phyloP scores from a whole-genome alignment of 116 monocot genomes.

The Phalaenopsis hybrid region DNA sequence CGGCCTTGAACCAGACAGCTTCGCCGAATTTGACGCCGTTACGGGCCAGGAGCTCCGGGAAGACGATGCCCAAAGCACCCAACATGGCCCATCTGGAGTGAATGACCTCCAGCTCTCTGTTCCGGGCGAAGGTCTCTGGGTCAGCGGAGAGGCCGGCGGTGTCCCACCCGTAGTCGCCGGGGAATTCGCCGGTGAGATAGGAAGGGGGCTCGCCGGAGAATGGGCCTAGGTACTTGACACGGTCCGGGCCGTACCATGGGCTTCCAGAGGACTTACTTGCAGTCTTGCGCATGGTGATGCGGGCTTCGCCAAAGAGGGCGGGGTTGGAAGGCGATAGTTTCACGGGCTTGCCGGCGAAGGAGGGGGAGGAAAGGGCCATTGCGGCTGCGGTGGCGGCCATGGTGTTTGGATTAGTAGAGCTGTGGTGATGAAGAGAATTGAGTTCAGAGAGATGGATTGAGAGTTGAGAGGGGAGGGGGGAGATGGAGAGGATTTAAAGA shows the following conservation, averaged over 20 bases:
- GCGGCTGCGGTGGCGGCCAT: constrained; percentile 11
- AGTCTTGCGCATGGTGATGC: constrained; percentile 26
- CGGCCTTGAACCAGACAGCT: constrained; percentile 82
- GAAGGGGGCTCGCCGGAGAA: constrained; percentile 44
- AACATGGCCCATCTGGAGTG: constrained; percentile 68
- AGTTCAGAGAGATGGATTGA: neutral
- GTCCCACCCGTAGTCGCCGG: constrained; percentile 52
- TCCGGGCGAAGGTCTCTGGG: constrained; percentile 64
- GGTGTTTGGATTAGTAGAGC: neutral
- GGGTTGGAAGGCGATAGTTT: constrained; percentile 7
- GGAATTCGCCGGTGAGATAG: constrained; percentile 42
- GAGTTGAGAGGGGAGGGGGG: neutral
- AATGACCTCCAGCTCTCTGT: constrained; percentile 64
- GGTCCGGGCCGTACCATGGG: constrained; percentile 62
- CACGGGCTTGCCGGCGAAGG: constrained; percentile 18
- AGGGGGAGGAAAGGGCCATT: constrained; percentile 28
- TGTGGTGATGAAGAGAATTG: neutral
- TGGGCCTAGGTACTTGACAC: constrained; percentile 56
- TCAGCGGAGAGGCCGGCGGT: constrained; percentile 47
- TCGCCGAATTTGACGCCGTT: constrained; percentile 75
- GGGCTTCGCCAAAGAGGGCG: constrained; percentile 16
- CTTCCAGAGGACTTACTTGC: constrained; percentile 30
- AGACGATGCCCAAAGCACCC: constrained; percentile 53
- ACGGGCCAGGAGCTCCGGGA: constrained; percentile 57
- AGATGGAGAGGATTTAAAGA: neutral